phyloP scores from a whole-genome alignment of 225 moss, liverwort and hornwort genomes.

The Pseudisothecium myosuroides region DNA sequence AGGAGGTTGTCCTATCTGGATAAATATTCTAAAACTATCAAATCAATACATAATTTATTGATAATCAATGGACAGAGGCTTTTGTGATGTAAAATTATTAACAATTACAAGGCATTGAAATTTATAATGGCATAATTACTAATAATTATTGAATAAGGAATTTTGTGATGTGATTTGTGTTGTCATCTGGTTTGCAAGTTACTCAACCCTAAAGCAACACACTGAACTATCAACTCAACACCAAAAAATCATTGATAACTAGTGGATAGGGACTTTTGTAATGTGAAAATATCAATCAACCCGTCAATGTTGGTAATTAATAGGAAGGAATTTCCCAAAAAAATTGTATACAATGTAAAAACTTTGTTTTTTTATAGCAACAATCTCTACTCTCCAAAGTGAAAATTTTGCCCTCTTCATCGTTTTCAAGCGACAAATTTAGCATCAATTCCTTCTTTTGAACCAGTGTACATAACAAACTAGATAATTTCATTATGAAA shows the following conservation, averaged over 20 bases:
- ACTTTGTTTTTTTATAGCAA: accelerated
- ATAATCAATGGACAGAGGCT: accelerated
- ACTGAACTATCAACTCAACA: not conserved
- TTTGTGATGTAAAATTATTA: not conserved
- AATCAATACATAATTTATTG: no score
- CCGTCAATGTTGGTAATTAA: accelerated
- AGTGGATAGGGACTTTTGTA: not conserved
- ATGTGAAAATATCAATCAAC: no score
- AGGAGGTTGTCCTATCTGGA: accelerated
- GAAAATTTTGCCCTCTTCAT: not conserved
- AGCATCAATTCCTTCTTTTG: no score
- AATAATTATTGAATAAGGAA: no score
- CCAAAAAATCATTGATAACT: no score
- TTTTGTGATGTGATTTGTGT: not conserved
- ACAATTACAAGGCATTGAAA: not conserved
- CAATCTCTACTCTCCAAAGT: accelerated
- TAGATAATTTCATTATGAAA: not conserved
- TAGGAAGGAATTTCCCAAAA: accelerated
- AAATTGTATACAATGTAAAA: accelerated
- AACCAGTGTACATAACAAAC: accelerated
- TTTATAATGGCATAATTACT: no score
- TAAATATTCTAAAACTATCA: no score
- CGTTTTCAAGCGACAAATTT: no score
- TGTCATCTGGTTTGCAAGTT: accelerated
- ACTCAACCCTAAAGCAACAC: accelerated